These are phyloP conservation scores for Sphaceloma murrayae DNA, from an alignment of 2,329 filamentous ascomycete species.

Conservation along the genomic window DNA sequence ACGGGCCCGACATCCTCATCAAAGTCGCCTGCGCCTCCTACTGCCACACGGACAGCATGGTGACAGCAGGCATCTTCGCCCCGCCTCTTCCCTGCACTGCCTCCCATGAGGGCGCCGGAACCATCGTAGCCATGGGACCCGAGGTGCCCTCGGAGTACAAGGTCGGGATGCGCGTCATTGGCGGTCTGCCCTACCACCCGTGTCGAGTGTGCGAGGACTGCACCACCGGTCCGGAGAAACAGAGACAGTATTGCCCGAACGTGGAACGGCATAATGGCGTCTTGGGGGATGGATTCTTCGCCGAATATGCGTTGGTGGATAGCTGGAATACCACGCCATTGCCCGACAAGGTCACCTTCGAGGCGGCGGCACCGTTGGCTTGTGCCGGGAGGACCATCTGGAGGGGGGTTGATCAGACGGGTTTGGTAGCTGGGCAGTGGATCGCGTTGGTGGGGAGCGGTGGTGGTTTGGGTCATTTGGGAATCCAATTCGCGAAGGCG, in stretches of 20 bases:
- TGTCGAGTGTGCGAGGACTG: constrained; percentile 49
- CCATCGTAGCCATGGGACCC: constrained; percentile 41
- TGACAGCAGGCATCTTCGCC: constrained; percentile 41
- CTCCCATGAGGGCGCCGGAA: constrained; percentile 50
- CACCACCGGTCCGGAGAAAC: constrained; percentile 36
- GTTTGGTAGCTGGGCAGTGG: constrained; percentile 33
- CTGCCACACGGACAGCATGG: constrained; percentile 55
- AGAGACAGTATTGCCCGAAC: constrained; percentile 44
- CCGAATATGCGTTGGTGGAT: constrained; percentile 48
- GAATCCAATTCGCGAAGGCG: constrained; percentile 43
- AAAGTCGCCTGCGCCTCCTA: constrained; percentile 51
- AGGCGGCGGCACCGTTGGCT: constrained; percentile 47
- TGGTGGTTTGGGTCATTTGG: constrained; percentile 47
- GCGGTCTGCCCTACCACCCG: constrained; percentile 43
- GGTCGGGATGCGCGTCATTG: constrained; percentile 48
- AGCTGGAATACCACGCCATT: constrained; percentile 37
- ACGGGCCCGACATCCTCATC: constrained; percentile 48
- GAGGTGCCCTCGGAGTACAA: constrained; percentile 34
- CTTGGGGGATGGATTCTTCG: constrained; percentile 45
- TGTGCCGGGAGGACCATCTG: constrained; percentile 48
- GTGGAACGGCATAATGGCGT: constrained; percentile 42
- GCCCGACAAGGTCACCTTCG: constrained; percentile 41
- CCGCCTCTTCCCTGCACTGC: constrained; percentile 43
- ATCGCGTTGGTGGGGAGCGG: constrained; percentile 30
- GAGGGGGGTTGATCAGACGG: constrained; percentile 37